phyloP scores from a whole-genome alignment of 2,329 filamentous ascomycete species.

The Trichophyton rubrum region DNA sequence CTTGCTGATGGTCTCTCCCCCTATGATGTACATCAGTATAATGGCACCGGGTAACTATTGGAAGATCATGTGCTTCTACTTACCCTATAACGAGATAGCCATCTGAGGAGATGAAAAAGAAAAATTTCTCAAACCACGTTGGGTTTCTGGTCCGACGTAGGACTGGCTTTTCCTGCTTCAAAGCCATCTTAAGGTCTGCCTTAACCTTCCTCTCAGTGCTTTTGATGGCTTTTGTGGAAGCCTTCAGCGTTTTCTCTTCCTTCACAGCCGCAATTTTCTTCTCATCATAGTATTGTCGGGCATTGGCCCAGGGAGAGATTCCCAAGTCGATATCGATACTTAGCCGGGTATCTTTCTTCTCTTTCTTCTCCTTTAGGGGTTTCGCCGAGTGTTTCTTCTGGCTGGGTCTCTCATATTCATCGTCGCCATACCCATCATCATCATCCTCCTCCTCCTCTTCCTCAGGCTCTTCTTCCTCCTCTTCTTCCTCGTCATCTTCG shows the following conservation, averaged over 20 bases:
- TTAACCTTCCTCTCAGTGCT: slow-evolving; percentile 81
- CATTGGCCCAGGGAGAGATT: slow-evolving; percentile 77
- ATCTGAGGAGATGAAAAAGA: slow-evolving; percentile 90
- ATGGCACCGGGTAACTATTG: not conserved
- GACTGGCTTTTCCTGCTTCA: slow-evolving; percentile 86
- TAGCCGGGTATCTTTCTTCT: slow-evolving; percentile 33
- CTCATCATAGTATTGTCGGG: slow-evolving; percentile 82
- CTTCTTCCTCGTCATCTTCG: slow-evolving; percentile 45
- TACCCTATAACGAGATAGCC: slow-evolving; percentile 77
- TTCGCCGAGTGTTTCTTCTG: slow-evolving; percentile 9
- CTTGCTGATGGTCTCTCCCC: slow-evolving; percentile 78
- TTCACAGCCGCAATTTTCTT: slow-evolving; percentile 74
- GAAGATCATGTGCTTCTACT: slow-evolving; percentile 7
- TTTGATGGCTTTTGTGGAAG: slow-evolving; percentile 71
- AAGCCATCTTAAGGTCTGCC: slow-evolving; percentile 68
- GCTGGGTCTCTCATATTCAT: slow-evolving; percentile 2
- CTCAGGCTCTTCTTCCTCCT: slow-evolving; percentile 23
- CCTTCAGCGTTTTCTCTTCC: slow-evolving; percentile 71
- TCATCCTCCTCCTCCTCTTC: slow-evolving; percentile 33
- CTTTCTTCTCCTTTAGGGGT: slow-evolving; percentile 14
- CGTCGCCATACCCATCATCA: slow-evolving; percentile 10
- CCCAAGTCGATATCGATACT: slow-evolving; percentile 74
- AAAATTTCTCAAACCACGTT: slow-evolving; percentile 95
- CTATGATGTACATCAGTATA: slow-evolving; percentile 16
- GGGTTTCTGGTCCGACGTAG: slow-evolving; percentile 70